Conservation (phyloP, 1,139 yeast genomes). For the Arxiozyma bovina region DNA sequence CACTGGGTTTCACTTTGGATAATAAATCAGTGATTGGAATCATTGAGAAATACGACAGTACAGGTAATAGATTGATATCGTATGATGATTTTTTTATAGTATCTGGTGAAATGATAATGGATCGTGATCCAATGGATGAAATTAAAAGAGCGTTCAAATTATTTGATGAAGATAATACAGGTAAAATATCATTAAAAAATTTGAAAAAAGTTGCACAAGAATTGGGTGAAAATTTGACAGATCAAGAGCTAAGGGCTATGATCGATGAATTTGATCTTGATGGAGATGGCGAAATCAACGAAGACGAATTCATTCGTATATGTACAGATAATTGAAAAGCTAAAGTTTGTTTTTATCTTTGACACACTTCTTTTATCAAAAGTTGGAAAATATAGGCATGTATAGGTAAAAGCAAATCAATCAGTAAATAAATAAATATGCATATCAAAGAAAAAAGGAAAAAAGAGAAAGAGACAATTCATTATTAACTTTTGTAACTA, state of each 20-base stretch:
- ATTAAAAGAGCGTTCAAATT: slow-evolving; percentile 81
- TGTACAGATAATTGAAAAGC: slow-evolving; percentile 11
- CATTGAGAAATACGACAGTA: slow-evolving; percentile 73
- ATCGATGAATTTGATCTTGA: slow-evolving; percentile 95
- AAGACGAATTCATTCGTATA: slow-evolving; percentile 53
- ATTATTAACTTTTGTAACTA: too few species aligned
- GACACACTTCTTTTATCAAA: too few species aligned
- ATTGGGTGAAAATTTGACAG: slow-evolving; percentile 83
- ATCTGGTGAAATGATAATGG: slow-evolving; percentile 69
- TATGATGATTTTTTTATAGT: slow-evolving; percentile 62
- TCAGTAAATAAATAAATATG: background rate
- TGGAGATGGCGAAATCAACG: slow-evolving; percentile 91
- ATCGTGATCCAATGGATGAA: slow-evolving; percentile 90
- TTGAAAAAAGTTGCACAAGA: slow-evolving; percentile 87
- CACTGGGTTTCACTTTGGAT: slow-evolving; percentile 80
- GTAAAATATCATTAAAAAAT: slow-evolving; percentile 74
- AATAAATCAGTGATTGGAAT: slow-evolving; percentile 76
- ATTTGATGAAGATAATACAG: slow-evolving; percentile 84
- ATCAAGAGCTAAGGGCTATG: slow-evolving; percentile 92
- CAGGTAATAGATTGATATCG: slow-evolving; percentile 64
- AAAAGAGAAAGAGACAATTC: too few species aligned
- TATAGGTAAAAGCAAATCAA: background rate
- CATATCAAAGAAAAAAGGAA: too few species aligned
- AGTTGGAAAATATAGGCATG: too few species aligned
- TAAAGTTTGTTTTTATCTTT: too few species aligned